phyloP scores from a whole-genome alignment of 805 yeast species.

The Candida silvatica region DNA sequence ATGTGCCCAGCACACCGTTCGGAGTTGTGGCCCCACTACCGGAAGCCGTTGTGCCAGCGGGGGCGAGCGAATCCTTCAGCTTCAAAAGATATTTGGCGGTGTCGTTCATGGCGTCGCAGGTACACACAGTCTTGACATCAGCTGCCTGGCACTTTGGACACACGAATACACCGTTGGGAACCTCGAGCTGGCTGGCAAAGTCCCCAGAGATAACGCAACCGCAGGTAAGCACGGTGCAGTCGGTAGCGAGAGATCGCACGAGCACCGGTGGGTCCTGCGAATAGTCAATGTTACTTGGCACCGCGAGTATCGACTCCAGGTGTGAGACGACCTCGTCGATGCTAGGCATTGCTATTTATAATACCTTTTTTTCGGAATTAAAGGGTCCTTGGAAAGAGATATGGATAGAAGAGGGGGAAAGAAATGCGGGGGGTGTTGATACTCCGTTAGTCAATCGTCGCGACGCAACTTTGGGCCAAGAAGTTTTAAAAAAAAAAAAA shows the following conservation, averaged over 20 bases:
- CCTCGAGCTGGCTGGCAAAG: conserved; percentile 16
- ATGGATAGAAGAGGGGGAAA: not conserved
- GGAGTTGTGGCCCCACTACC: no score
- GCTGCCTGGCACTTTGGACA: conserved; percentile 30
- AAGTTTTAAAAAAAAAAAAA: conserved; percentile 1
- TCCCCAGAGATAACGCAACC: conserved; percentile 32
- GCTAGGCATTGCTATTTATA: not conserved
- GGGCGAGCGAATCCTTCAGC: conserved; percentile 8
- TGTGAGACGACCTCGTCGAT: conserved; percentile 3
- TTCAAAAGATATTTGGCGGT: conserved; percentile 10
- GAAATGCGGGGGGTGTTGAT: not conserved
- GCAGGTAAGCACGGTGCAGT: conserved; percentile 27
- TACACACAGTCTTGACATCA: conserved; percentile 17
- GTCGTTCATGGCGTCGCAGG: conserved; percentile 27
- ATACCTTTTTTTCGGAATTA: not conserved
- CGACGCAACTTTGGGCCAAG: not conserved
- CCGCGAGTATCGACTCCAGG: conserved; percentile 11
- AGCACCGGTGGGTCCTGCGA: conserved; percentile 14
- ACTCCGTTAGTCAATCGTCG: no score
- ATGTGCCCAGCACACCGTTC: no score
- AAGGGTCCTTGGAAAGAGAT: not conserved
- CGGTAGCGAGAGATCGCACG: conserved; percentile 16
- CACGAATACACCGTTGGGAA: conserved; percentile 12
- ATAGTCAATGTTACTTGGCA: conserved; percentile 17
- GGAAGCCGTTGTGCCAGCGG: conserved; percentile 3